Conservation (phyloP, 192 early-diverging fungal species). For the Gigaspora rosea region DNA sequence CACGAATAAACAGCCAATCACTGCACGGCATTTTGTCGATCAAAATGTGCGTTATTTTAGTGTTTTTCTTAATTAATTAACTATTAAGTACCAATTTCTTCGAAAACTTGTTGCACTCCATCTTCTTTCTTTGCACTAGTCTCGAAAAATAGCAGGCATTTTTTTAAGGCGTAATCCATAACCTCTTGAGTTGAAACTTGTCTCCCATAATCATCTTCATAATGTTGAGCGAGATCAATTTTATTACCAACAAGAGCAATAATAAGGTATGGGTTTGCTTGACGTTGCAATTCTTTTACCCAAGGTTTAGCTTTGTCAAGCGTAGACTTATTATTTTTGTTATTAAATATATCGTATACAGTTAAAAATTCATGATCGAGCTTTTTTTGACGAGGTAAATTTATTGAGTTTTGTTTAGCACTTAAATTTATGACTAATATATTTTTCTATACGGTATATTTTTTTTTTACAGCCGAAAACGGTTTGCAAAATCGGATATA, state of each 20-base stretch:
- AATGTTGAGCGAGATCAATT: slow-evolving; percentile 69
- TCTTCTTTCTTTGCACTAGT: slow-evolving; percentile 86
- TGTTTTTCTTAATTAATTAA: too few species aligned
- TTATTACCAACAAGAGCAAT: slow-evolving; percentile 98
- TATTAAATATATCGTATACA: too few species aligned
- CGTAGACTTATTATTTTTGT: slow-evolving; percentile 76
- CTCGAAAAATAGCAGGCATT: slow-evolving; percentile 84
- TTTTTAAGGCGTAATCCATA: slow-evolving; percentile 74
- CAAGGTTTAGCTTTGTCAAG: slow-evolving; percentile 92
- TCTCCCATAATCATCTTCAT: slow-evolving; percentile 53
- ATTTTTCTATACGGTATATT: too few species aligned
- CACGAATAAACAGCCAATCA: too few species aligned
- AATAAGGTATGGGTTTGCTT: slow-evolving; percentile 93
- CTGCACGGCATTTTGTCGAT: too few species aligned
- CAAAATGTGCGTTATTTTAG: too few species aligned
- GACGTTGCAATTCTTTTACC: slow-evolving; percentile 95
- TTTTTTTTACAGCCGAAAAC: too few species aligned
- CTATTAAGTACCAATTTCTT: slow-evolving; percentile 67
- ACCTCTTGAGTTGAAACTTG: slow-evolving; percentile 78
- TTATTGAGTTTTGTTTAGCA: too few species aligned
- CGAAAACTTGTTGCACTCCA: slow-evolving; percentile 86
- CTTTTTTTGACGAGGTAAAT: too few species aligned
- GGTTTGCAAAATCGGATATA: too few species aligned
- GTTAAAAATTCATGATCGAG: too few species aligned
- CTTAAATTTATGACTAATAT: too few species aligned